Evolutionary conservation across 1,284 basidiomycete species (phyloP), one percentile per base, ranked within the genome.

Genomic region (Papiliotrema terrestris): DNA sequence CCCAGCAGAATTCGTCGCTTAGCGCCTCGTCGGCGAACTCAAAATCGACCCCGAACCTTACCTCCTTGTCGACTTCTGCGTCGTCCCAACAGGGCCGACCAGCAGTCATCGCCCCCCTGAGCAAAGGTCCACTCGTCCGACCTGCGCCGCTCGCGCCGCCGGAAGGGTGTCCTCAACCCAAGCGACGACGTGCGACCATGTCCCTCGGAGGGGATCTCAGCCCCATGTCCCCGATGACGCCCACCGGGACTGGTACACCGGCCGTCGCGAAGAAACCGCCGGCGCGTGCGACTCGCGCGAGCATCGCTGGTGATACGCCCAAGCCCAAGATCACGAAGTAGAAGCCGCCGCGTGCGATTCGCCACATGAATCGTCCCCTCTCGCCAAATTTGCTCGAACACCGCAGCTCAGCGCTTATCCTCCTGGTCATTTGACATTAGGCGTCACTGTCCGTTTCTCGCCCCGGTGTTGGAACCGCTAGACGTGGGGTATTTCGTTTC

Each of bases 81-180:
- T 54, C 62, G 2, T 8, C 51, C 19, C 39, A 32, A 11, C 36
- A 29, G 15, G 23, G 23, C 11, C n/a, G 39, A 29, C 45, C 26
- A 35, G 43, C 47, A 14, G 8, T 29, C 32, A 22, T 29, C 14
- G 48, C 17, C 38, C 26, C 38, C 22, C 42, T 19, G 17, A 51
- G 53, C 25, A 72, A 72, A 54, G 65, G 62, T 3, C 63, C 71
- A 3, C 57, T 75, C 1, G 64, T 73, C 15, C 61, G 73, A 39
- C 49, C 57, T 3, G 66, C 71, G 1, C 64, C 61, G 9, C 57
- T 62, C 14, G 63, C 61, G 3, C 63, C 63, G n/a, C 70, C 66
- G 5, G 73, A 73, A 2, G 68, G 66, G 0, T 67, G 64, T 42
- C 71, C 71, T 13, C 63, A 69, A 43, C 66, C 73, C 11, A 75